These are phyloP conservation scores for Russula abietina DNA, from an alignment of 768 basidiomycete species.

Conservation along the genomic window DNA sequence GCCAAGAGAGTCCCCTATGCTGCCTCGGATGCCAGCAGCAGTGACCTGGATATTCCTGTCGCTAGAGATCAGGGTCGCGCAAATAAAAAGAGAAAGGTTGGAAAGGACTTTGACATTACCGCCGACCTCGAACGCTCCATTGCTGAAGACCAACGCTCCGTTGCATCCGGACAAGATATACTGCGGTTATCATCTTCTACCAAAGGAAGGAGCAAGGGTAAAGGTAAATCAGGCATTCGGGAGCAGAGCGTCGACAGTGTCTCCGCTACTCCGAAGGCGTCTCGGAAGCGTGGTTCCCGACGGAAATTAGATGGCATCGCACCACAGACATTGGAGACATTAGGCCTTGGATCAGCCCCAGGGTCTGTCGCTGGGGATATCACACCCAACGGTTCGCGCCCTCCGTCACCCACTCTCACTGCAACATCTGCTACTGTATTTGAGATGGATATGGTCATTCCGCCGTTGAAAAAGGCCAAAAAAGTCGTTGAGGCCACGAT, in stretches of 20 bases:
- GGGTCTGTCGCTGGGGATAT: slow-evolving; percentile 57
- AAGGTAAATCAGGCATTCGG: slow-evolving; percentile 35
- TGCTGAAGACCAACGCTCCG: slow-evolving; percentile 46
- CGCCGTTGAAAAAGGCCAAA: slow-evolving; percentile 68
- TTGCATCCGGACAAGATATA: slow-evolving; percentile 33
- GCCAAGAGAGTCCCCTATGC: slow-evolving; percentile 38
- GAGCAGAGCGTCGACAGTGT: slow-evolving; percentile 57
- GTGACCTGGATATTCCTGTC: slow-evolving; percentile 46
- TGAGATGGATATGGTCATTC: slow-evolving; percentile 63
- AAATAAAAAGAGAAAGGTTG: slow-evolving; percentile 59
- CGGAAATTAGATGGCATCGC: slow-evolving; percentile 51
- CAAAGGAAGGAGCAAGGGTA: slow-evolving; percentile 52
- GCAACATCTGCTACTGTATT: slow-evolving; percentile 56
- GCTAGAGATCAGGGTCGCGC: slow-evolving; percentile 40
- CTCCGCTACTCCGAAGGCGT: slow-evolving; percentile 44
- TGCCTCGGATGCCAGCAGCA: slow-evolving; percentile 49
- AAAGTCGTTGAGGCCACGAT: slow-evolving; percentile 68
- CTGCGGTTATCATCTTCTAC: slow-evolving; percentile 24
- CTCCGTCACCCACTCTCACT: slow-evolving; percentile 55
- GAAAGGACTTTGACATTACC: slow-evolving; percentile 34
- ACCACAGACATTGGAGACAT: slow-evolving; percentile 46
- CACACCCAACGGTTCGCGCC: slow-evolving; percentile 65
- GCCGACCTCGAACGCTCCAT: slow-evolving; percentile 29
- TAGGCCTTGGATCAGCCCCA: slow-evolving; percentile 49
- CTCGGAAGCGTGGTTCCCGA: slow-evolving; percentile 51